Conservation (phyloP, 768 basidiomycete genomes). For the Pleurotus pulmonarius region DNA sequence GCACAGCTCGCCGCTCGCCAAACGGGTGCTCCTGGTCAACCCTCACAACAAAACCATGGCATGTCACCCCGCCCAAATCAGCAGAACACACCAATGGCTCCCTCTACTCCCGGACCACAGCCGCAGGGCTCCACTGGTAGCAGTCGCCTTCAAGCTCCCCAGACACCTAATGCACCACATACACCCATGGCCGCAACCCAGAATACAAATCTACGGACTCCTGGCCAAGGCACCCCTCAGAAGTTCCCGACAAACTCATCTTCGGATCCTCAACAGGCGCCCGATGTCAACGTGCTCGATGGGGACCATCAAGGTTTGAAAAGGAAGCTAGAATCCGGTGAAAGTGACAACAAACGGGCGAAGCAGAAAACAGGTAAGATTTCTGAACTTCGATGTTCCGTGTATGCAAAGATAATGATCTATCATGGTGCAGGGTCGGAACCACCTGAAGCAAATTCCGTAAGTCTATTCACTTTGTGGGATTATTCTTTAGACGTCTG, state of each 20-base stretch:
- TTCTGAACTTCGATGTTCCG: conserved; percentile 8
- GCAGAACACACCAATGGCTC: conserved; percentile 16
- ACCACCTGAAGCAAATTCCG: conserved; percentile 40
- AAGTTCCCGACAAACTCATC: conserved; percentile 10
- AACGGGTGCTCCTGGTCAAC: conserved; percentile 25
- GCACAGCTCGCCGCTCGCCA: conserved; percentile 41
- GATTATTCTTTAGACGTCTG: background rate
- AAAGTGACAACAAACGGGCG: conserved; percentile 63
- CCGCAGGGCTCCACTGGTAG: background rate
- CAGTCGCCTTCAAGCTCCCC: conserved; percentile 17
- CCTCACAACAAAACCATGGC: conserved; percentile 14
- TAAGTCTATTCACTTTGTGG: conserved; percentile 26
- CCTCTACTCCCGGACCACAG: background rate
- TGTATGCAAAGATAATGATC: background rate
- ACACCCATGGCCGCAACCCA: background rate
- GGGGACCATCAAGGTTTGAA: conserved; percentile 65
- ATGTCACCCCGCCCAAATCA: conserved; percentile 17
- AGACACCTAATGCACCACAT: conserved; percentile 18
- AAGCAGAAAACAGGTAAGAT: conserved; percentile 69
- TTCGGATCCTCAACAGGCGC: conserved; percentile 11
- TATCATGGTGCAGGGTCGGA: conserved; percentile 29
- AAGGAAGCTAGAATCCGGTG: conserved; percentile 66
- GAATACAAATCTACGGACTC: background rate
- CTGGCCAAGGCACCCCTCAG: conserved; percentile 18
- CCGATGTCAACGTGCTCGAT: conserved; percentile 45